Base-by-base conservation (phyloP, 306 rosid species). In the Abrus precatorius region DNA sequence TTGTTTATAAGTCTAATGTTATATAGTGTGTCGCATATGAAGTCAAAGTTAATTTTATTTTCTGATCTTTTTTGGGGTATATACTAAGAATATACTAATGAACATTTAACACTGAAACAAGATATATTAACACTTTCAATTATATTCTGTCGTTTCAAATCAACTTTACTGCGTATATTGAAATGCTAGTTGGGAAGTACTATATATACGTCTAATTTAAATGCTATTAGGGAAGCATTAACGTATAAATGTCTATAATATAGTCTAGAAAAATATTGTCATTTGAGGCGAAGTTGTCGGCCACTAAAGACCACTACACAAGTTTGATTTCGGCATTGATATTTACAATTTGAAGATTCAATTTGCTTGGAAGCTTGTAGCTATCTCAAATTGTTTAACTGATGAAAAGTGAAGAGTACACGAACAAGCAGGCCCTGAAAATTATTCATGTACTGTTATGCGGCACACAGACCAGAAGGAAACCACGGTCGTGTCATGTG, bases 381-480 rank as follows among this genome's bases (percentile, higher is more conserved):
- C 71, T 65, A 60, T 64, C 11, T 8, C 53, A 20, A 9, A 20
- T 9, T 4, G 36, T 43, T 64, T 29, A 40, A 64, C 48, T 40
- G 32, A 7, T 43, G 47, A 6, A 43, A 38, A 20, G 20, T 20
- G 47, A 43, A 4, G 5, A 43, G 8, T 43, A 43, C 47, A 6
- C 1, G 47, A 43, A 4, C 47, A 4, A 43, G 47, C 47, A 36
- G 4, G 1, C 40, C 40, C 40, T 36, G 40, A 2, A 43, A 43
- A 43, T 43, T 43, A 4, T 5, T 43, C 47, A 43, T 43, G 5
- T 6, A 43, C 47, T 43, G 8, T 36, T 32, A 9, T 2, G 80
- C 9, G 67, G 64, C 76, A 66, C 68, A 54, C 41, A 78, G 50
- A 77, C 34, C 45, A 56, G 27, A 77, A 67, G 47, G 56, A 41